Evolutionary conservation across 441 rosid genomes (phyloP).

Genomic region (Raphanus hybrid): DNA sequence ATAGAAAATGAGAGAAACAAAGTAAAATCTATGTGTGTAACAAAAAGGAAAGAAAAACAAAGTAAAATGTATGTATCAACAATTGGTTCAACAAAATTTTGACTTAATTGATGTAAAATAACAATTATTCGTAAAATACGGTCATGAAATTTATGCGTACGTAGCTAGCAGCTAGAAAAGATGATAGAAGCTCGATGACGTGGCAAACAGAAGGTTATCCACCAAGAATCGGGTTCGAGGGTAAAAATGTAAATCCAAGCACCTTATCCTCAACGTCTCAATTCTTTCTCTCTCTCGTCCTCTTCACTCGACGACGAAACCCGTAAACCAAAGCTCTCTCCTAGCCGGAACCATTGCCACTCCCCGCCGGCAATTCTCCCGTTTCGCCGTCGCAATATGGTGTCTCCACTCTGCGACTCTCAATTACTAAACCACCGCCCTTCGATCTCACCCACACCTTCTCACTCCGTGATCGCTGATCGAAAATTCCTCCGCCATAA

Average conservation of each 20-base stretch:
- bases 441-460: conserved; percentile 48
- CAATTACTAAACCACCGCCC: conserved; percentile 47
- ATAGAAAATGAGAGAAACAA: not conserved
- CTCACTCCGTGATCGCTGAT: conserved; percentile 46
- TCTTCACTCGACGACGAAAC: conserved; percentile 31
- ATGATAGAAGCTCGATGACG: conserved; percentile 16
- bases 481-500: conserved; percentile 33
- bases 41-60: too few relatives aligned
- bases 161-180: not conserved
- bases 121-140: not conserved
- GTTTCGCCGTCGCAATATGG: conserved; percentile 50
- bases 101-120: too few relatives aligned
- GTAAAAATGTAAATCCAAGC: not conserved
- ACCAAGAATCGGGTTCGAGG: conserved; percentile 16
- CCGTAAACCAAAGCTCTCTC: conserved; percentile 23
- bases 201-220: conserved; percentile 27
- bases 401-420: conserved; percentile 57
- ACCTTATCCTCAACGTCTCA: conserved; percentile 47
- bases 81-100: too few relatives aligned
- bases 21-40: not conserved
- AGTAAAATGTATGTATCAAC: too few relatives aligned
- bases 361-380: conserved; percentile 31
- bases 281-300: conserved; percentile 9
- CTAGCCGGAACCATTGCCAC: conserved; percentile 4
- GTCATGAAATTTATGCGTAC: not conserved